Evolutionary conservation across 2,329 filamentous ascomycete genomes (phyloP).

Genomic region (Emergomyces orientalis): DNA sequence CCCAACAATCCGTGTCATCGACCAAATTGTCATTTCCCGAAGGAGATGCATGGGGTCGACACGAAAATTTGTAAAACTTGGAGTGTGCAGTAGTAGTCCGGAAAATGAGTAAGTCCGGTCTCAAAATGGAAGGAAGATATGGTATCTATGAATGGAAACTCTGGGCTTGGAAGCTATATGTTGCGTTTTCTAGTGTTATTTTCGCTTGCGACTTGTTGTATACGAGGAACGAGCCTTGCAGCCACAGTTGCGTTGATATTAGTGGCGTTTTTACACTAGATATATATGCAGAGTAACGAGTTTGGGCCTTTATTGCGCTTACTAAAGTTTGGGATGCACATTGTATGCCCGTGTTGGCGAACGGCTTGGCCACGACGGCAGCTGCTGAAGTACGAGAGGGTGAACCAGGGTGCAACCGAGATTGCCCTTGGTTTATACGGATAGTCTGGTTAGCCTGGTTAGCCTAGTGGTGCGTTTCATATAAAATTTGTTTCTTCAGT

Average conservation of each 20-base stretch:
- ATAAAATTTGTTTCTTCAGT: too few species aligned
- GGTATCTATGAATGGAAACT: background rate
- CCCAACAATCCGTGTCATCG: conserved; percentile 14
- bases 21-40: conserved; percentile 19
- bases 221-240: background rate
- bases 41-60: conserved; percentile 19
- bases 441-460: background rate
- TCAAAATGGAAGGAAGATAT: background rate
- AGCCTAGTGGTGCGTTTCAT: too few species aligned
- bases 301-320: background rate
- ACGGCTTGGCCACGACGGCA: too few species aligned
- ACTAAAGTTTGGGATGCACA: background rate
- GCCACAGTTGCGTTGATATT: background rate
- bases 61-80: conserved; percentile 14
- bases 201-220: background rate
- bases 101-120: background rate
- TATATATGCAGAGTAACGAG: background rate
- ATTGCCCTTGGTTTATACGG: background rate
- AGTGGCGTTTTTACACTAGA: background rate
- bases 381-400: too few species aligned
- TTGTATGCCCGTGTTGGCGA: background rate
- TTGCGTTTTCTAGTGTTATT: background rate
- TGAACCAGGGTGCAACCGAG: too few species aligned
- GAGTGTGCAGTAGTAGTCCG: background rate
- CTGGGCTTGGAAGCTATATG: background rate